Evolutionary conservation across 108 stramenopile genomes (phyloP).

Genomic region (Licmophora abbreviata): DNA sequence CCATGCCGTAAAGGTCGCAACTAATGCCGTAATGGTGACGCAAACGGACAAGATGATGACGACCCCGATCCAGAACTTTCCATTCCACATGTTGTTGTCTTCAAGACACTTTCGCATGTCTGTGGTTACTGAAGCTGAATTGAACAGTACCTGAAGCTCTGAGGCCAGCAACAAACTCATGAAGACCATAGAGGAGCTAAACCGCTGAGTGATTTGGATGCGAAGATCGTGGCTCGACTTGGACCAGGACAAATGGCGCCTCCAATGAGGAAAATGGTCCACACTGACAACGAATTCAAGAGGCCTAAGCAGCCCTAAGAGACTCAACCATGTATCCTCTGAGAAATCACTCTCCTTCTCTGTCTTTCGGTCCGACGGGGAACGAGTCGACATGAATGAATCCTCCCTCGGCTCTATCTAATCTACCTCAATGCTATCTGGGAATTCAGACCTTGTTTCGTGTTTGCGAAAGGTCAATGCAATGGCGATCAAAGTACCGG

Average conservation of each 20-base stretch:
- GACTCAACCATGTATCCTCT: neutral
- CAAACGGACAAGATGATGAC: constrained; percentile 20
- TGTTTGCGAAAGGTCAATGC: no score
- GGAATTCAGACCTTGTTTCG: no score
- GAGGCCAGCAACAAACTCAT: constrained; percentile 29
- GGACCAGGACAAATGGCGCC: constrained; percentile 14
- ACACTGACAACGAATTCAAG: constrained; percentile 16
- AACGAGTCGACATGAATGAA: no score
- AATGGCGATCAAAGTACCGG: no score
- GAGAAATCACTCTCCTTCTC: neutral
- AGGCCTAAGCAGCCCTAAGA: neutral
- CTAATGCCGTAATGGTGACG: constrained; percentile 27
- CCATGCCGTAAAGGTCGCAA: constrained; percentile 51
- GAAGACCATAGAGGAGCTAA: constrained; percentile 37
- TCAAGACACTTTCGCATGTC: constrained; percentile 16
- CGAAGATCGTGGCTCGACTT: constrained; percentile 17
- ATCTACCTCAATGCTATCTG: no score
- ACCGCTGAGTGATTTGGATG: constrained; percentile 21
- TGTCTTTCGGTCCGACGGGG: no score
- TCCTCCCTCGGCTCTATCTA: no score
- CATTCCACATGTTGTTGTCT: neutral
- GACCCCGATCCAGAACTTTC: constrained; percentile 37
- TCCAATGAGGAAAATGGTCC: constrained; percentile 16
- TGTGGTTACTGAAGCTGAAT: constrained; percentile 11
- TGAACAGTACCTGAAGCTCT: constrained; percentile 29